Percentiles rank a stretch among this genome's conserved stretches.
These are phyloP conservation scores for Cutaneotrichosporon mucoides DNA, from an alignment of 1,284 basidiomycete species.

Conservation along the genomic window DNA sequence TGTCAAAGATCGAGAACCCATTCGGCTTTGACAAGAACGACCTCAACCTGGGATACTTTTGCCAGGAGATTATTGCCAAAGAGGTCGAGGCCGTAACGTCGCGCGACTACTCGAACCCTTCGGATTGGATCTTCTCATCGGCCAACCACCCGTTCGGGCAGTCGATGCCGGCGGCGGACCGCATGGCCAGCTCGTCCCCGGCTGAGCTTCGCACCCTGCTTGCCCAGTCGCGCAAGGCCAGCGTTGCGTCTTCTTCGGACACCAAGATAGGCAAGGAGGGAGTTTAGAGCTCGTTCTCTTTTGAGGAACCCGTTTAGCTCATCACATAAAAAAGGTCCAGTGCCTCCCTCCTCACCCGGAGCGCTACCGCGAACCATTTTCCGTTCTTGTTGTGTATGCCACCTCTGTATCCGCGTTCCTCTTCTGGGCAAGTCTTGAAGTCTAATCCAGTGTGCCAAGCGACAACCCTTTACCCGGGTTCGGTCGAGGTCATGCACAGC, in stretches of 20 bases:
- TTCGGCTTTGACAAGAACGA: constrained; percentile 47
- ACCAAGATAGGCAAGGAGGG: not conserved
- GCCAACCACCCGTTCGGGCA: constrained; percentile 26
- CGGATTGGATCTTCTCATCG: constrained; percentile 35
- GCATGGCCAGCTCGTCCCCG: not conserved
- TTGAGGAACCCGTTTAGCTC: too few species aligned
- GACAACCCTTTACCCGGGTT: too few species aligned
- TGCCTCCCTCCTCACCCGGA: too few species aligned
- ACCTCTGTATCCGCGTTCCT: not conserved
- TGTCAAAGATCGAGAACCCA: constrained; percentile 40
- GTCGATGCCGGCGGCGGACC: constrained; percentile 6
- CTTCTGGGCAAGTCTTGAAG: not conserved
- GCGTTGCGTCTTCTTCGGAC: not conserved
- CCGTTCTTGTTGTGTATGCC: too few species aligned
- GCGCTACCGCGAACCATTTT: too few species aligned
- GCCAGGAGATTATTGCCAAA: constrained; percentile 41
- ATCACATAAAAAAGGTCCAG: too few species aligned
- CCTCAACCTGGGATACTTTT: constrained; percentile 44
- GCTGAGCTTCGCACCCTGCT: constrained; percentile 9
- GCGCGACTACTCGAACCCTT: constrained; percentile 29
- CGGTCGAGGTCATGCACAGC: too few species aligned
- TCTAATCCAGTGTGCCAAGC: not conserved
- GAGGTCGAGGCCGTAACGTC: constrained; percentile 47
- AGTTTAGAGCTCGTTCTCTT: too few species aligned
- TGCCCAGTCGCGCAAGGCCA: not conserved